A percentile compares a stretch with the other conserved stretches of the same genome.
Conservation (phyloP, 805 yeast species). For the Cyberlindnera japonica region DNA sequence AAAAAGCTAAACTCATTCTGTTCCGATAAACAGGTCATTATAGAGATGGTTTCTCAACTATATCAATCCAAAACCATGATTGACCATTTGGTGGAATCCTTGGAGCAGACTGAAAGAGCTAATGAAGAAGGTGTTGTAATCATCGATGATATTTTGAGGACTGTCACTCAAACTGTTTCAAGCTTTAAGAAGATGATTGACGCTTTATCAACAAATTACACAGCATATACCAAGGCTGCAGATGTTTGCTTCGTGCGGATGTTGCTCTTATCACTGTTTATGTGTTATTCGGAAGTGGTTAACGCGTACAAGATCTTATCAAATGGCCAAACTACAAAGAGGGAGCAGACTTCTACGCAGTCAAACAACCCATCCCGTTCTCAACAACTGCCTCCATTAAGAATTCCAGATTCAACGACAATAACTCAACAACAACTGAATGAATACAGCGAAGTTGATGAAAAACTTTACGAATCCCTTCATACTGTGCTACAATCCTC, state of each 20-base stretch:
- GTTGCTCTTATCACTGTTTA: slow-evolving; percentile 56
- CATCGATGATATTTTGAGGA: slow-evolving; percentile 14
- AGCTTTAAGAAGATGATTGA: slow-evolving; percentile 52
- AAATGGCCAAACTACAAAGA: slow-evolving; percentile 8
- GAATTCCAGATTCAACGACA: slow-evolving; percentile 20
- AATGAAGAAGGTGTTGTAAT: slow-evolving; percentile 11
- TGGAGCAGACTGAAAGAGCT: slow-evolving; percentile 44
- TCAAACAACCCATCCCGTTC: slow-evolving; percentile 8
- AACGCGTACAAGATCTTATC: slow-evolving; percentile 55
- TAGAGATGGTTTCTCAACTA: slow-evolving; percentile 48
- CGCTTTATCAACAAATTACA: slow-evolving; percentile 45
- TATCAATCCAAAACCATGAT: slow-evolving; percentile 51
- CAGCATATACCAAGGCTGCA: slow-evolving; percentile 47
- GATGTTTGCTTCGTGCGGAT: slow-evolving; percentile 65
- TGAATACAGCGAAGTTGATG: slow-evolving; percentile 54
- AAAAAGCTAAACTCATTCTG: slow-evolving; percentile 57
- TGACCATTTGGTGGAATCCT: slow-evolving; percentile 52
- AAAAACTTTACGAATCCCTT: slow-evolving; percentile 61
- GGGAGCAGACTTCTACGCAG: slow-evolving; percentile 10
- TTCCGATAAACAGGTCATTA: slow-evolving; percentile 49
- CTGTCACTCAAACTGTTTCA: slow-evolving; percentile 17
- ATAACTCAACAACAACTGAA: slow-evolving; percentile 25
- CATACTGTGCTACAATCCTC: slow-evolving; percentile 64
- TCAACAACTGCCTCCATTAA: slow-evolving; percentile 25
- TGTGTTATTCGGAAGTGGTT: slow-evolving; percentile 61